phyloP scores from a whole-genome alignment of 768 basidiomycete species.

The Dentipellis sp. region DNA sequence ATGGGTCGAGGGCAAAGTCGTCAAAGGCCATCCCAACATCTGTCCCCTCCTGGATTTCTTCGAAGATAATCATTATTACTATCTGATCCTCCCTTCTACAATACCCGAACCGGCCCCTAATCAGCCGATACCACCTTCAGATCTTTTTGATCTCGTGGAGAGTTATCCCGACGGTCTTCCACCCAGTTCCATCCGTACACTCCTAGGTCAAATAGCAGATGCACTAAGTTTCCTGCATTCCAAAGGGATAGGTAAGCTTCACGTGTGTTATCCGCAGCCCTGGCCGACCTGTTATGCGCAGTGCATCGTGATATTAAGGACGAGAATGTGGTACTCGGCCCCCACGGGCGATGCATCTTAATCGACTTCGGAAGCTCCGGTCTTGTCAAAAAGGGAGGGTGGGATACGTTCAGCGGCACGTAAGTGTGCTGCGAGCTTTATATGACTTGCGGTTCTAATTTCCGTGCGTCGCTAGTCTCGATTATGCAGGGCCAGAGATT shows the following conservation, averaged over 20 bases:
- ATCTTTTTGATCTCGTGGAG: slow-evolving; percentile 96
- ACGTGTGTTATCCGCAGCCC: neutral
- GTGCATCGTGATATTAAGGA: slow-evolving; percentile 98
- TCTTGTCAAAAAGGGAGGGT: slow-evolving; percentile 71
- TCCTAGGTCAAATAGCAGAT: slow-evolving; percentile 91
- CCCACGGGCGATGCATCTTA: slow-evolving; percentile 74
- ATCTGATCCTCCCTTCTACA: slow-evolving; percentile 79
- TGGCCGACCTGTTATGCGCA: slow-evolving; percentile 17
- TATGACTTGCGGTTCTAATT: slow-evolving; percentile 11
- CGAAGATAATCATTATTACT: slow-evolving; percentile 94
- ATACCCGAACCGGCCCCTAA: slow-evolving; percentile 47
- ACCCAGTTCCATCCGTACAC: slow-evolving; percentile 61
- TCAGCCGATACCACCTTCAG: slow-evolving; percentile 52
- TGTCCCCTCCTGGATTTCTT: slow-evolving; percentile 94
- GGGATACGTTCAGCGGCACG: slow-evolving; percentile 91
- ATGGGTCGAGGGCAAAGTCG: slow-evolving; percentile 63
- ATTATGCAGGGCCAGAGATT: slow-evolving; percentile 96
- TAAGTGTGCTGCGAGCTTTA: slow-evolving; percentile 32
- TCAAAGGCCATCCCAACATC: slow-evolving; percentile 92
- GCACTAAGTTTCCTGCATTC: slow-evolving; percentile 83
- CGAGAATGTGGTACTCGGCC: slow-evolving; percentile 86
- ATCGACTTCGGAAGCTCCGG: slow-evolving; percentile 98
- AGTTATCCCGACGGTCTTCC: slow-evolving; percentile 79
- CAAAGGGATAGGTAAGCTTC: slow-evolving; percentile 74
- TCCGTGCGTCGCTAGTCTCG: slow-evolving; percentile 40